Evolutionary conservation across 139 green algal genomes (phyloP).

Genomic region (Tetraselmis chui): DNA sequence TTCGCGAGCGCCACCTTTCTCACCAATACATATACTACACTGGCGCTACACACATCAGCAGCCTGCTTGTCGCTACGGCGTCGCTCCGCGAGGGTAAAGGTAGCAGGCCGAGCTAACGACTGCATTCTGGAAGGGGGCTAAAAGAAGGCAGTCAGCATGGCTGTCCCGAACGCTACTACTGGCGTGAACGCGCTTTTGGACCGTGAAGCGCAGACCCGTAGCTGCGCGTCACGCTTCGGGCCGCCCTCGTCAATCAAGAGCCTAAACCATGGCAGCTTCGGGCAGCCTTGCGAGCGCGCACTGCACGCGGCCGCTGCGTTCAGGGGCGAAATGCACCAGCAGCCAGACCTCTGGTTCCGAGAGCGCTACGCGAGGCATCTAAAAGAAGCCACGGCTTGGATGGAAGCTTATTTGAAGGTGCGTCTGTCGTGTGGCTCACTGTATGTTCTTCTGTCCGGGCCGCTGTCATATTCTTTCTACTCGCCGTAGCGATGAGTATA

Average conservation of each 20-base stretch:
- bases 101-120: too few relatives aligned
- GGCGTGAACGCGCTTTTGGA: not conserved
- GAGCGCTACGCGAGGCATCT: not conserved
- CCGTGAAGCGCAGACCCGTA: not conserved
- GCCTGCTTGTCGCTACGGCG: too few relatives aligned
- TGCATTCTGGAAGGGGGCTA: too few relatives aligned
- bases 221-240: not conserved
- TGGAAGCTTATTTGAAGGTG: not conserved
- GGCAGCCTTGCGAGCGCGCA: not conserved
- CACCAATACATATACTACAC: too few relatives aligned
- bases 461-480: too few relatives aligned
- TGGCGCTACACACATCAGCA: too few relatives aligned
- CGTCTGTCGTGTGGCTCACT: not conserved
- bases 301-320: not conserved
- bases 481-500: too few relatives aligned
- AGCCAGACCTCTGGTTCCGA: not conserved
- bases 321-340: not conserved
- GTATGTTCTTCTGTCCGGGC: too few relatives aligned
- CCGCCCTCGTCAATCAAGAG: not conserved
- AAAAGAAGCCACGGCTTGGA: not conserved
- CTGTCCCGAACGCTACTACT: too few relatives aligned
- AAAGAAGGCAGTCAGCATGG: too few relatives aligned
- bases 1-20: too few relatives aligned
- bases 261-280: not conserved
- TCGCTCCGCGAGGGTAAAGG: too few relatives aligned